Base-by-base conservation (phyloP, 345 rosid species). In the Lumnitzera racemosa region DNA sequence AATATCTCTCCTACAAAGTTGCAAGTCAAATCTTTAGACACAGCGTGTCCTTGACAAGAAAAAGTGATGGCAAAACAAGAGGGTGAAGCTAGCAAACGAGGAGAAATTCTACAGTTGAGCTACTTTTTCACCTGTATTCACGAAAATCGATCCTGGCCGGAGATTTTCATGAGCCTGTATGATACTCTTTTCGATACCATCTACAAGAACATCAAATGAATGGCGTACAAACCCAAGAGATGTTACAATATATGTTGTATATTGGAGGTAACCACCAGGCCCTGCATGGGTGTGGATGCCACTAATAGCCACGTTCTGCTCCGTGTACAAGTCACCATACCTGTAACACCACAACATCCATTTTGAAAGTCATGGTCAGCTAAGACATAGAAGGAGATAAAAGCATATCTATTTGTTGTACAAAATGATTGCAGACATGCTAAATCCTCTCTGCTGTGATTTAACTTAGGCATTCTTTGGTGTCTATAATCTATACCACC, bases 271-370 rank as follows among this genome's bases (percentile, higher is more conserved):
- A 16, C 96, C 99, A 49, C 97, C 99, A 13, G 99, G 96, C 58
- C 99, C 99, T 12, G 99, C 83, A 81, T 94, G 99, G 4, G 97
- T 88, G 67, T 90, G 99, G 73, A 90, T 84, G 56, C 99, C 99
- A 67, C 92, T 90, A 55, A 94, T 90, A 46, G 84, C 99, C 57
- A 94, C 92, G 75, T 94, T 94, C 29, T 78, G 78, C 67, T 88
- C 96, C 5, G 88, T 86, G 66, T 94, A 94, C 12, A 94, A 61
- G 61, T 88, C 81, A 12, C 92, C 99, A 72, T 90, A 94, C 77
- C 97, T 94, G 82, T 78, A 56, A 69, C 56, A 58, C 25, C 5
- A 71, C 27, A 20, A 41, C 48, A 47, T 58, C 50, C 51, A 0
- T 58, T 58, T 10, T 11, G 46, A 29, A 47, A 48, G 15, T 47